Conservation (phyloP, 2,329 filamentous ascomycete genomes). For the Arthrobotrys conoides region DNA sequence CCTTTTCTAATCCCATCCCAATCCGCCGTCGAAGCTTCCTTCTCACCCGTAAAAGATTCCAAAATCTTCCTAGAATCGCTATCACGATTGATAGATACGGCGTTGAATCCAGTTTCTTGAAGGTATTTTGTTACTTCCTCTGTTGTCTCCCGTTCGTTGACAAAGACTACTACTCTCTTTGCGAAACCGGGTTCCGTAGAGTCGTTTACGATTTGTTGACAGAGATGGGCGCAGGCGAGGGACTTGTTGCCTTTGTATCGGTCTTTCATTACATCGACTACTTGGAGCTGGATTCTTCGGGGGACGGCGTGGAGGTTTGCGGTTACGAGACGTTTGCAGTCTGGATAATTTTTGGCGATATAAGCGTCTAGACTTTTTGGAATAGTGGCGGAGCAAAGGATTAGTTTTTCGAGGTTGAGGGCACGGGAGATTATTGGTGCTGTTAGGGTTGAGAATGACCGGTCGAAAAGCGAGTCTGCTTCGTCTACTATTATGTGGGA, state of each 20-base stretch:
- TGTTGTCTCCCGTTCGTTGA: conserved; percentile 94
- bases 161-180: conserved; percentile 92
- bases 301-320: conserved; percentile 97
- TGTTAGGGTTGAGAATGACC: conserved; percentile 88
- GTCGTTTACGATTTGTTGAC: conserved; percentile 92
- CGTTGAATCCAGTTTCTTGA: conserved; percentile 86
- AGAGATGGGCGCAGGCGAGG: conserved; percentile 92
- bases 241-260: conserved; percentile 94
- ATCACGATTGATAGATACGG: conserved; percentile 86
- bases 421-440: conserved; percentile 85
- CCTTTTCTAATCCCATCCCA: conserved; percentile 62
- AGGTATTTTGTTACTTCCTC: conserved; percentile 85
- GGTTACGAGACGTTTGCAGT: conserved; percentile 87
- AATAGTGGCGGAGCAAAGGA: conserved; percentile 97
- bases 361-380: conserved; percentile 88
- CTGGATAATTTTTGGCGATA: conserved; percentile 84
- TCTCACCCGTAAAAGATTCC: conserved; percentile 76
- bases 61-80: conserved; percentile 83
- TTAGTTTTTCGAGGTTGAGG: conserved; percentile 83
- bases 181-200: conserved; percentile 75
- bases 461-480: conserved; percentile 94
- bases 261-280: conserved; percentile 91
- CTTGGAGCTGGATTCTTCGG: conserved; percentile 90
- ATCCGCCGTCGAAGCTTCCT: conserved; percentile 37
- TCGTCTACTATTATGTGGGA: conserved; percentile 92